phyloP scores from a whole-genome alignment of 805 yeast species.

The Saccharomycodes ludwigii region DNA sequence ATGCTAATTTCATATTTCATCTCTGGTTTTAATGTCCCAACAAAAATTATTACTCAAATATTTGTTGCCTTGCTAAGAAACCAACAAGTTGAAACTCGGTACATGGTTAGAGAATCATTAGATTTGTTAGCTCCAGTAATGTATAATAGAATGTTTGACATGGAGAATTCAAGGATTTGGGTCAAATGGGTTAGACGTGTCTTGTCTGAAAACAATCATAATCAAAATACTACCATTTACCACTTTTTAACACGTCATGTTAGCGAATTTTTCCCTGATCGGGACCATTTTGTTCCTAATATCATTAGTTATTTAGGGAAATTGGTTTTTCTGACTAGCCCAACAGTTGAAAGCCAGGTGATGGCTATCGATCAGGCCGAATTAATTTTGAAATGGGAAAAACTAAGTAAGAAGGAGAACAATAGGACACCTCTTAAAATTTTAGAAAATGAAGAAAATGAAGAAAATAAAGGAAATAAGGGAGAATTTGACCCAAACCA shows the following conservation, averaged over 20 bases:
- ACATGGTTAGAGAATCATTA: conserved; percentile 74
- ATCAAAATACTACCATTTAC: conserved; percentile 77
- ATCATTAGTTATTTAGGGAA: conserved; percentile 90
- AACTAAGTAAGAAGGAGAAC: no score
- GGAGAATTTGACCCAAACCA: no score
- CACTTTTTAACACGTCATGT: conserved; percentile 82
- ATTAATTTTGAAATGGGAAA: conserved; percentile 77
- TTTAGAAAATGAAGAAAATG: conserved; percentile 14
- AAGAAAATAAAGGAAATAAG: conserved; percentile 6
- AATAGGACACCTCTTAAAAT: no score
- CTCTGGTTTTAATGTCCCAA: conserved; percentile 77
- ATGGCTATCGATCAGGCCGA: conserved; percentile 87
- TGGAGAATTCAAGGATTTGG: conserved; percentile 42
- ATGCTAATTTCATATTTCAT: conserved; percentile 80
- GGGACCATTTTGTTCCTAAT: conserved; percentile 82
- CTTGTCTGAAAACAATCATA: conserved; percentile 76
- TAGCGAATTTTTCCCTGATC: conserved; percentile 68
- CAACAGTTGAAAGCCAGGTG: conserved; percentile 69
- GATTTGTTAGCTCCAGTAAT: conserved; percentile 83
- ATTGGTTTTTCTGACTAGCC: conserved; percentile 62
- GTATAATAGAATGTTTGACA: conserved; percentile 46
- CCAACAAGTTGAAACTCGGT: conserved; percentile 74
- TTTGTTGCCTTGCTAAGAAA: conserved; percentile 82
- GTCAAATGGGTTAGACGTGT: conserved; percentile 91
- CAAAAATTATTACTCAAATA: conserved; percentile 79